These are phyloP conservation scores for Hamigera avellanea DNA, from an alignment of 495 filamentous ascomycete species.

Conservation along the genomic window DNA sequence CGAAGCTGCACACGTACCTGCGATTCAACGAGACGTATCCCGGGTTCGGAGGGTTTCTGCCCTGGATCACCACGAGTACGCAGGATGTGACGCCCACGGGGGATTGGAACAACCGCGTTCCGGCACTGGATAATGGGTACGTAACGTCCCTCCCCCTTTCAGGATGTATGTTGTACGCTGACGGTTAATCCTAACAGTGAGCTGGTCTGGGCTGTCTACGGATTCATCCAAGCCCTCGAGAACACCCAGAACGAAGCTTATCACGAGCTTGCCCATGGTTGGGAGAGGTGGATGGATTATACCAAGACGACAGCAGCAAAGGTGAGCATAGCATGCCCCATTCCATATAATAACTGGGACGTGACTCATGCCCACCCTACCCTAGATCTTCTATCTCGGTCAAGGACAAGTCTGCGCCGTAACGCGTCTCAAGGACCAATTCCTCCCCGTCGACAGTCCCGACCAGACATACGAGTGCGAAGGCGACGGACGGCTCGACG, in stretches of 20 bases:
- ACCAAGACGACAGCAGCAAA: slow-evolving; percentile 18
- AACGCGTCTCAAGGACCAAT: slow-evolving; percentile 15
- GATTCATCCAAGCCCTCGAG: slow-evolving; percentile 15
- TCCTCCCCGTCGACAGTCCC: slow-evolving; percentile 11
- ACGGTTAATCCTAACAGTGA: slow-evolving; percentile 6
- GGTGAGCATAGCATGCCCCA: slow-evolving; percentile 1
- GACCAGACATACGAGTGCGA: slow-evolving; percentile 18
- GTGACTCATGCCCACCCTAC: background rate
- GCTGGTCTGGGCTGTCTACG: slow-evolving; percentile 25
- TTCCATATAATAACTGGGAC: too few relatives aligned
- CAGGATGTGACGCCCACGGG: slow-evolving; percentile 14
- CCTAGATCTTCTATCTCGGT: slow-evolving; percentile 21
- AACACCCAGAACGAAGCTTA: slow-evolving; percentile 9
- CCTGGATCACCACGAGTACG: slow-evolving; percentile 16
- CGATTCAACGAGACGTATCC: slow-evolving; percentile 25
- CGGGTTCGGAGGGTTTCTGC: slow-evolving; percentile 23
- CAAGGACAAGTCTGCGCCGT: slow-evolving; percentile 19
- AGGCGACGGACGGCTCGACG: slow-evolving; percentile 13
- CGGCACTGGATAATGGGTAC: slow-evolving; percentile 23
- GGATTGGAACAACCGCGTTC: slow-evolving; percentile 23
- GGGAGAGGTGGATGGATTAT: slow-evolving; percentile 26
- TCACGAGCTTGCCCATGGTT: slow-evolving; percentile 13
- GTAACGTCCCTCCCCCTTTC: background rate
- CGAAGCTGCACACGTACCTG: slow-evolving; percentile 21
- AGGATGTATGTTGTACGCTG: too few relatives aligned